These are phyloP conservation scores for Cladorrhinum samala DNA, from an alignment of 495 filamentous ascomycete species.

Conservation along the genomic window DNA sequence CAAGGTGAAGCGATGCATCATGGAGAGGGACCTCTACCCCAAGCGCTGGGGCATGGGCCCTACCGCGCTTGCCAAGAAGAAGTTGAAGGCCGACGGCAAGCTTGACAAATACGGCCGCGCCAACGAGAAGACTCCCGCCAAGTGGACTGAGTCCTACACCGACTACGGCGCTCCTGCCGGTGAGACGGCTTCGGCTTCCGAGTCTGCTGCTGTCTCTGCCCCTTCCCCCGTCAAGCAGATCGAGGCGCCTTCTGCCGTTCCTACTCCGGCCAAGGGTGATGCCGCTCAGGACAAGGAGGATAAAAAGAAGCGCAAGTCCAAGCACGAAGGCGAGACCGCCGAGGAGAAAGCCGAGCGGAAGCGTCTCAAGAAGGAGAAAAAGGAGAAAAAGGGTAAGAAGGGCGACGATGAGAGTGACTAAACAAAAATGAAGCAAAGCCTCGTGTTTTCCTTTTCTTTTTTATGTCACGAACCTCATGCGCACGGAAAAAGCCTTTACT, in stretches of 20 bases:
- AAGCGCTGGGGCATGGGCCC: slow-evolving; percentile 92
- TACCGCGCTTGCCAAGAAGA: slow-evolving; percentile 91
- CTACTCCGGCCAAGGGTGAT: slow-evolving; percentile 39
- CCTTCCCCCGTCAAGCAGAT: slow-evolving; percentile 22
- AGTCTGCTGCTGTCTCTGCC: slow-evolving; percentile 25
- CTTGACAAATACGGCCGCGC: slow-evolving; percentile 92
- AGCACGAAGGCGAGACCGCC: slow-evolving; percentile 72
- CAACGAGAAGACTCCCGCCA: slow-evolving; percentile 84
- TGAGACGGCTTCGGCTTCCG: slow-evolving; percentile 30
- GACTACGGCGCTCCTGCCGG: slow-evolving; percentile 60
- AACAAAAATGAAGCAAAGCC: too few relatives aligned
- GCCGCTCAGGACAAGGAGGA: slow-evolving; percentile 59
- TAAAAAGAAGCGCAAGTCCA: slow-evolving; percentile 72
- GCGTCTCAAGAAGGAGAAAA: slow-evolving; percentile 66
- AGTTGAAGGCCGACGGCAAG: slow-evolving; percentile 95
- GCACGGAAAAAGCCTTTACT: too few relatives aligned
- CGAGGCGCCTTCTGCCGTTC: slow-evolving; percentile 35
- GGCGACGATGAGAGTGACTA: slow-evolving; percentile 31
- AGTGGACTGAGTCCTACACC: slow-evolving; percentile 85
- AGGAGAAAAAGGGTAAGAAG: slow-evolving; percentile 52
- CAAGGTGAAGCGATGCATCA: slow-evolving; percentile 94
- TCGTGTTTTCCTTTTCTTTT: too few relatives aligned
- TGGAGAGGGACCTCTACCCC: slow-evolving; percentile 97
- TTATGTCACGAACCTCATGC: too few relatives aligned
- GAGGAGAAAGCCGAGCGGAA: slow-evolving; percentile 72